Conservation (phyloP, 805 yeast genomes). For the Yarrowia deformans region DNA sequence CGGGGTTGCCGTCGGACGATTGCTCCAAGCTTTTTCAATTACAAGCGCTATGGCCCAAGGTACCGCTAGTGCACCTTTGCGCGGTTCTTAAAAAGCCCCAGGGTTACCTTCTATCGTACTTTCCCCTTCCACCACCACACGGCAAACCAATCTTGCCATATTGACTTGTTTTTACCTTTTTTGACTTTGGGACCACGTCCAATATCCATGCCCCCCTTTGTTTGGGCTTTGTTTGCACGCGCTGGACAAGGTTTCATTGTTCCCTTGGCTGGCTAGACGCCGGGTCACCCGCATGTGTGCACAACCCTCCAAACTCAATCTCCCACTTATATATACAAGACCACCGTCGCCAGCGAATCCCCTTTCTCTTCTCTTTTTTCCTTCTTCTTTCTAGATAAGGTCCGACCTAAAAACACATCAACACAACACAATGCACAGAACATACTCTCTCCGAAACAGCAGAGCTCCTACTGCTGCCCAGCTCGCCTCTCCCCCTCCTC, state of each 20-base stretch:
- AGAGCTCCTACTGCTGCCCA: slow-evolving; percentile 99
- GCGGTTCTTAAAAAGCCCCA: background rate
- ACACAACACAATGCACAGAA: slow-evolving; percentile 80
- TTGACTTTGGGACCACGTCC: slow-evolving; percentile 10
- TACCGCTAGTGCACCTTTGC: background rate
- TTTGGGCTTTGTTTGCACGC: slow-evolving; percentile 20
- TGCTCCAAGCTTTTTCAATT: background rate
- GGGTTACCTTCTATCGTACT: background rate
- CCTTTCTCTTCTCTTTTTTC: slow-evolving; percentile 20
- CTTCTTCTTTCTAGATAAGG: slow-evolving; percentile 10
- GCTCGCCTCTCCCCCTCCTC: slow-evolving; percentile 93
- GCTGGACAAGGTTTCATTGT: slow-evolving; percentile 35
- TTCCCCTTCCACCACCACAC: slow-evolving; percentile 2
- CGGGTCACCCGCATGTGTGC: slow-evolving; percentile 39
- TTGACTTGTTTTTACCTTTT: slow-evolving; percentile 22
- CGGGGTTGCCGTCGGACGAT: background rate
- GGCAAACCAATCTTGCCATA: slow-evolving; percentile 25
- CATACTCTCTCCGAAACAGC: slow-evolving; percentile 91
- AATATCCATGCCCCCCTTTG: slow-evolving; percentile 33
- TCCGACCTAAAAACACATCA: slow-evolving; percentile 24
- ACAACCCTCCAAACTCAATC: slow-evolving; percentile 39
- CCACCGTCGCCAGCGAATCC: slow-evolving; percentile 17
- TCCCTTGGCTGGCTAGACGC: slow-evolving; percentile 36
- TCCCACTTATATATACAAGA: slow-evolving; percentile 37
- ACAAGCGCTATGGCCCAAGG: background rate